phyloP scores from a whole-genome alignment of 345 rosid species.

The Carallia brachiata region DNA sequence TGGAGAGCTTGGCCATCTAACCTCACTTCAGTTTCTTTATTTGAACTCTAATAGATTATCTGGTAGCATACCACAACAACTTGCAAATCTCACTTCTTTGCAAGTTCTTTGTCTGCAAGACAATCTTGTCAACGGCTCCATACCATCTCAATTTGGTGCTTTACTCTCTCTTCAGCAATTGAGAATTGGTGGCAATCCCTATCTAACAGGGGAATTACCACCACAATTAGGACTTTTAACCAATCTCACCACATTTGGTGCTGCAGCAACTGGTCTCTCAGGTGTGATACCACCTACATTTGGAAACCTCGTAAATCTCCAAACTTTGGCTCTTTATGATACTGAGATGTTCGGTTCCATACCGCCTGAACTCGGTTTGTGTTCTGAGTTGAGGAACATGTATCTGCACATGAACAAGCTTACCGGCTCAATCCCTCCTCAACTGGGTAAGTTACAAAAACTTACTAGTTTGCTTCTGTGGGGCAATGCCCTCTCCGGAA shows the following conservation, averaged over 20 bases:
- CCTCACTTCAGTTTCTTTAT: constrained; percentile 80
- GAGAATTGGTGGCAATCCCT: constrained; percentile 84
- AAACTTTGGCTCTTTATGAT: constrained; percentile 82
- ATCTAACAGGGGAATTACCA: constrained; percentile 74
- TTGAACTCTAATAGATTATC: constrained; percentile 73
- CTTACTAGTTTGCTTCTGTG: constrained; percentile 89
- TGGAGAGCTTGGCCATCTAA: constrained; percentile 62
- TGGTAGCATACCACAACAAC: constrained; percentile 66
- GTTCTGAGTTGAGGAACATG: constrained; percentile 77
- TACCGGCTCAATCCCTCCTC: constrained; percentile 69
- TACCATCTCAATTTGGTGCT: constrained; percentile 76
- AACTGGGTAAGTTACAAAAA: constrained; percentile 76
- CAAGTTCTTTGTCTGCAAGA: constrained; percentile 86
- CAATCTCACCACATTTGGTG: constrained; percentile 85
- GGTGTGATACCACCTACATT: constrained; percentile 81
- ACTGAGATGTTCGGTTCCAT: constrained; percentile 72
- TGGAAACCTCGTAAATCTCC: constrained; percentile 81
- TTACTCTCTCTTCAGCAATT: constrained; percentile 72
- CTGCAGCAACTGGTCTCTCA: constrained; percentile 80
- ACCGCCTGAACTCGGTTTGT: constrained; percentile 74
- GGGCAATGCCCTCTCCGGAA: constrained; percentile 74
- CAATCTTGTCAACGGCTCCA: constrained; percentile 71
- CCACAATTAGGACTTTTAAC: constrained; percentile 64
- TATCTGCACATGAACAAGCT: constrained; percentile 95
- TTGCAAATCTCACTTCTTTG: constrained; percentile 58